Evolutionary conservation across 2,329 filamentous ascomycete genomes (phyloP), one percentile per base, ranked within the genome.

Genomic region (Biscogniauxia mediterranea): DNA sequence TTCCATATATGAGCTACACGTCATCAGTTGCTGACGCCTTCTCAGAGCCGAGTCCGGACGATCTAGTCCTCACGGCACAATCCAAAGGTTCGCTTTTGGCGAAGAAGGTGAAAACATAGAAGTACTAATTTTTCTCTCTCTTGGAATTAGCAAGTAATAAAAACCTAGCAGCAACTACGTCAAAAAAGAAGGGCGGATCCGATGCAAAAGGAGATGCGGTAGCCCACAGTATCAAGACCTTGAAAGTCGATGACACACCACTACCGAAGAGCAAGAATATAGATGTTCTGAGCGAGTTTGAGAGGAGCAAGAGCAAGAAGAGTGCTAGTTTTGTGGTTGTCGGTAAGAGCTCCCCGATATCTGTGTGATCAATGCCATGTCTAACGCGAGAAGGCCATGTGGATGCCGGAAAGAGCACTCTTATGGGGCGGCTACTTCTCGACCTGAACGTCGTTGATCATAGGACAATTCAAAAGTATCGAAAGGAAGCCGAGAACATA

Each of bases 391-490:
- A 73, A 92, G 93, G 95, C 15, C 95, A 99, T 74, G 95, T 99
- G 59, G 95, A 99, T 75, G 94, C 96, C 57, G 95, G 95, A 57
- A 99, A 99, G 77, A 97, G 93, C 74, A 99, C 95, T 5, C 83
- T 99, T 46, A 98, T 99, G 94, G 95, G 94, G 0, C 88, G 95
- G n/a, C 77, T 99, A 26, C 80, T 99, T 5, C 88, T 94, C 51
- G 95, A 99, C 69, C 84, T 97, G 50, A 90, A 93, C 62, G 90
- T 93, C 25, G 88, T 99, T 6, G 91, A 97, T 67, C 87, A 96
- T 72, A 84, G 93, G 62, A 94, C 93, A 0, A 84, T 99, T 62
- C 92, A 97, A 60, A 94, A 90, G 73, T 93, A 96, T 69, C 86
- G 89, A 20, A 90, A 90, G 74, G 93, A 97, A 77, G 94, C 95